Conservation (phyloP, 441 rosid genomes). For the Mallotus japonicus region DNA sequence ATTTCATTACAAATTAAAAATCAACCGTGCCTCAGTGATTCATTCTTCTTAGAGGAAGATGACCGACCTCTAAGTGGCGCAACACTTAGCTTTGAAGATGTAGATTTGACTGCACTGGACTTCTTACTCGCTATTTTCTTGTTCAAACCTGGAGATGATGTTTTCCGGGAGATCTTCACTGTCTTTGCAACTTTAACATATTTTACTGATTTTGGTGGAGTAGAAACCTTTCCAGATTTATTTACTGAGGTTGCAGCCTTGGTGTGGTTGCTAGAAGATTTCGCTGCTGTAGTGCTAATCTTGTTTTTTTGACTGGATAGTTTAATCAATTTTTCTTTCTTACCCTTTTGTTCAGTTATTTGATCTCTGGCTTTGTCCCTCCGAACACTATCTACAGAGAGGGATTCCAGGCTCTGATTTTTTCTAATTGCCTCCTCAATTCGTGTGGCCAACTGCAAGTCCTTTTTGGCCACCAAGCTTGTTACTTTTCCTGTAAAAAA, state of each 20-base stretch:
- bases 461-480: constrained; percentile 73
- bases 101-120: constrained; percentile 14
- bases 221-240: constrained; percentile 42
- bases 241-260: constrained; percentile 30
- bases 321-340: constrained; percentile 43
- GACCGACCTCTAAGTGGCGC: constrained; percentile 63
- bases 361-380: constrained; percentile 64
- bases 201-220: constrained; percentile 42
- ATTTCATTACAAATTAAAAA: neutral
- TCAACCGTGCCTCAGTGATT: constrained; percentile 29
- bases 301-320: constrained; percentile 45
- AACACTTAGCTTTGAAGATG: constrained; percentile 53
- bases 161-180: constrained; percentile 25
- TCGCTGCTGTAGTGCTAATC: constrained; percentile 29
- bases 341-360: constrained; percentile 62
- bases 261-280: constrained; percentile 24
- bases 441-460: constrained; percentile 53
- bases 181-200: constrained; percentile 30
- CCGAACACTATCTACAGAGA: constrained; percentile 54
- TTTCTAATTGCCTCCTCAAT: constrained; percentile 84
- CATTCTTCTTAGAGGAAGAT: constrained; percentile 42
- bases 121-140: constrained; percentile 11
- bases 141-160: neutral
- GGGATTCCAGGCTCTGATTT: constrained; percentile 84
- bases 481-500: constrained; percentile 74